These are phyloP conservation scores for Metschnikowia lunata DNA, from an alignment of 805 yeast species.

Conservation along the genomic window DNA sequence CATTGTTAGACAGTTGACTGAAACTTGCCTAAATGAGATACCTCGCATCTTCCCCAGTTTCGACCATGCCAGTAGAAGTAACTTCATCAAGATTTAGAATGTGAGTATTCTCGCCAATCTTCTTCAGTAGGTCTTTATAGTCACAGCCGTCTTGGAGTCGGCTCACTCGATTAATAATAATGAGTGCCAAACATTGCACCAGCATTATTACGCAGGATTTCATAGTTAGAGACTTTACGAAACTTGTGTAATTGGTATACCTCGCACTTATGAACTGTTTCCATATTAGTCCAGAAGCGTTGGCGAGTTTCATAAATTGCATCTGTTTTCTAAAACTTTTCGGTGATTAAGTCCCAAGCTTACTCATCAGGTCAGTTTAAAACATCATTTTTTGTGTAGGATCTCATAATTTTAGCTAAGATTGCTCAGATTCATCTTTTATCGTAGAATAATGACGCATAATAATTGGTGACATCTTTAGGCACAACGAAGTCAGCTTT, in stretches of 20 bases:
- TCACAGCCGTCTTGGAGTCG: too few relatives aligned
- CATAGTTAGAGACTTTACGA: too few relatives aligned
- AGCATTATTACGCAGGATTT: too few relatives aligned
- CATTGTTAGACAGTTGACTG: too few relatives aligned
- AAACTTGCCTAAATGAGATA: too few relatives aligned
- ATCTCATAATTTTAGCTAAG: neutral
- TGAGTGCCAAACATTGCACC: neutral
- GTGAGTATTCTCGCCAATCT: too few relatives aligned
- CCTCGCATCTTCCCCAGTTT: too few relatives aligned
- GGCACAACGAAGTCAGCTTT: neutral
- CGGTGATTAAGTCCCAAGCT: neutral
- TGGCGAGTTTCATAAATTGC: neutral
- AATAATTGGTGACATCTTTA: neutral
- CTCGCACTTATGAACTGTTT: neutral
- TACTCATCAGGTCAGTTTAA: neutral
- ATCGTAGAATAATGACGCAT: slow-evolving; percentile 1
- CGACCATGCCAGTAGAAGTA: too few relatives aligned
- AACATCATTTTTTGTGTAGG: neutral
- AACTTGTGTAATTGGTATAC: too few relatives aligned
- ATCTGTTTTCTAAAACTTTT: neutral
- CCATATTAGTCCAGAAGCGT: neutral
- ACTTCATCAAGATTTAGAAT: too few relatives aligned
- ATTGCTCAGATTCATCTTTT: neutral
- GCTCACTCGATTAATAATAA: too few relatives aligned
- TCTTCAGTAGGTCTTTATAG: too few relatives aligned